These are phyloP conservation scores for Pestalotiopsis sp. DNA, from an alignment of 2,329 filamentous ascomycete species.

Conservation along the genomic window DNA sequence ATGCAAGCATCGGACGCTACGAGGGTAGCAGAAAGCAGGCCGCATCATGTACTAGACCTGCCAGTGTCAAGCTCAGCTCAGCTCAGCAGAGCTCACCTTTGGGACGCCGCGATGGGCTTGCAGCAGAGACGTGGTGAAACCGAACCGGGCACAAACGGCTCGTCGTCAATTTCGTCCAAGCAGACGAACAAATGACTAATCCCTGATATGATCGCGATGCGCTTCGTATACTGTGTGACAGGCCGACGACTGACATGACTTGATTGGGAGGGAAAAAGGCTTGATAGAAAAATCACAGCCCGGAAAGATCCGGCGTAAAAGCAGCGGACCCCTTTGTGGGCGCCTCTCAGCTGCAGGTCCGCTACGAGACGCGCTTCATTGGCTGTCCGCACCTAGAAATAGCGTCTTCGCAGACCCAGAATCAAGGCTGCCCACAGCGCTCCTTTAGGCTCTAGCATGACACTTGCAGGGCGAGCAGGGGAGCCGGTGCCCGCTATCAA, in stretches of 20 bases:
- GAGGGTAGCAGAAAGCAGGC: background rate
- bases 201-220: background rate
- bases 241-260: background rate
- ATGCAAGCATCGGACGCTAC: background rate
- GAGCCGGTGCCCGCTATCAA: background rate
- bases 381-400: conserved; percentile 1
- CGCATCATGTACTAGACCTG: background rate
- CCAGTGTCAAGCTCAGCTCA: background rate
- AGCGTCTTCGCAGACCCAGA: background rate
- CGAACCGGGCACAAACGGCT: background rate
- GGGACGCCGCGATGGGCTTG: background rate
- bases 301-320: conserved; percentile 1
- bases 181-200: background rate
- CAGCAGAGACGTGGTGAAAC: background rate
- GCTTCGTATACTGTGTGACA: background rate
- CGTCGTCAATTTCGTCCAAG: too few relatives aligned
- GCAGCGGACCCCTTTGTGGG: background rate
- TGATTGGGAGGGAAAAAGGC: background rate
- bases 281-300: background rate
- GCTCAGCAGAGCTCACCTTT: background rate
- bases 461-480: background rate
- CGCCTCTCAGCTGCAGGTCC: background rate
- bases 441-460: background rate
- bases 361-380: background rate
- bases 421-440: background rate